Evolutionary conservation across 2,329 filamentous ascomycete genomes (phyloP).

Genomic region (Phyllosticta citrichinensis): DNA sequence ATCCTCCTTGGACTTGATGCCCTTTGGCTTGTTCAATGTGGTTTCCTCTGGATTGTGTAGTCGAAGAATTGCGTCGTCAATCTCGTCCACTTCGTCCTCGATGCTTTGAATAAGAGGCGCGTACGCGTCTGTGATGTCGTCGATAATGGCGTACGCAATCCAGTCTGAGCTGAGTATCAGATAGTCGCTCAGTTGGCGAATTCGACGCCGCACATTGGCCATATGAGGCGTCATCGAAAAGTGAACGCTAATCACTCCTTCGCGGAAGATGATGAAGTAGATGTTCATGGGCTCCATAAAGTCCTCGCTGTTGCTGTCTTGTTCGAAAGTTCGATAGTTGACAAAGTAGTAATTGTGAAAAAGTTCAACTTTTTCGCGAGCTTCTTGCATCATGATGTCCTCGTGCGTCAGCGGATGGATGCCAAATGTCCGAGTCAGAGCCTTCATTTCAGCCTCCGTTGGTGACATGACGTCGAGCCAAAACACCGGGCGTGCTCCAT

Average conservation of each 20-base stretch:
- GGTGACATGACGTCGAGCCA: constrained; percentile 91
- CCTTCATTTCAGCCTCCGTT: constrained; percentile 91
- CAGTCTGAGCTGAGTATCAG: constrained; percentile 88
- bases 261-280: constrained; percentile 93
- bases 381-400: constrained; percentile 95
- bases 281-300: constrained; percentile 95
- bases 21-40: constrained; percentile 25
- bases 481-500: constrained; percentile 81
- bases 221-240: constrained; percentile 94
- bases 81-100: constrained; percentile 93
- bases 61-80: constrained; percentile 81
- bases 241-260: constrained; percentile 87
- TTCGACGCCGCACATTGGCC: constrained; percentile 86
- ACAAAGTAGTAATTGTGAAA: constrained; percentile 98
- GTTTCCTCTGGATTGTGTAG: constrained; percentile 57
- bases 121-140: constrained; percentile 97
- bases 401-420: constrained; percentile 94
- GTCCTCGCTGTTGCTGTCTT: constrained; percentile 78
- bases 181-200: constrained; percentile 89
- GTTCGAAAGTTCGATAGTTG: constrained; percentile 96
- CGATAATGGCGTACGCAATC: constrained; percentile 97
- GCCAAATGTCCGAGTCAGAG: constrained; percentile 82
- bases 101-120: constrained; percentile 85
- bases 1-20: constrained; percentile 19
- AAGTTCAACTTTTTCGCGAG: constrained; percentile 93